Base-by-base conservation (phyloP, 2,329 filamentous ascomycete genomes). In the Penicillium sp. region DNA sequence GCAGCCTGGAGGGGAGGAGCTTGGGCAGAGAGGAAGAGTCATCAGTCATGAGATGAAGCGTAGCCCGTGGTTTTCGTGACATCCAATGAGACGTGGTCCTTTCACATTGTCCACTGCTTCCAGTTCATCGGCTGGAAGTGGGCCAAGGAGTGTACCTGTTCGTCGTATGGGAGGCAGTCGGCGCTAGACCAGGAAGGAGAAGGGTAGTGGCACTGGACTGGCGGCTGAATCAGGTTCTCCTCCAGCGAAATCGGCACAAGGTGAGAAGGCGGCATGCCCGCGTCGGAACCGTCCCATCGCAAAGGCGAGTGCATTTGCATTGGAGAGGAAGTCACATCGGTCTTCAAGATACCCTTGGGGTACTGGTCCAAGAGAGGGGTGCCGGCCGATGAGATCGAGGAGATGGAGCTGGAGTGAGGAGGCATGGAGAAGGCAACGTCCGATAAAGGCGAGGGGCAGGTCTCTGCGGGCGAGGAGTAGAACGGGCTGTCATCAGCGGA, bases 401-500 rank as follows among this genome's bases (percentile, higher is more conserved):
- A 72, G 50, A 66, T 68, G 48, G 70, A 72, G 47, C 66, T 67
- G 39, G 70, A 65, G 57, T 70, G 68, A 43, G 68, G 66, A 50
- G 71, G 71, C 43, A 75, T 64, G 39, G 69, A 74, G 38, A 72
- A 71, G 17, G 72, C 67, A 37, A 69, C 69, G 57, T 78, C 76
- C 1, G 75, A 77, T 4, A 72, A 67, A 38, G 78, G 77, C n/a
- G 78, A 79, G n/a, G 74, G 73, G 61, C 77, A 79, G 55, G 76
- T 75, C 57, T 78, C 77, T 43, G 77, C 76, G 11, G 76, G 67
- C 2, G 67, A 78, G 35, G 78, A 77, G 60, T 78, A 79, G 60
- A 78, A 74, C n/a, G 72, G 74, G 42, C 72, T 69, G 54, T 79
- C 78, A 48, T 78, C 76, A 5, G 71, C 64, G 5, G 73, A 67